Conservation (phyloP, 345 rosid species). For the Camelina hispida region DNA sequence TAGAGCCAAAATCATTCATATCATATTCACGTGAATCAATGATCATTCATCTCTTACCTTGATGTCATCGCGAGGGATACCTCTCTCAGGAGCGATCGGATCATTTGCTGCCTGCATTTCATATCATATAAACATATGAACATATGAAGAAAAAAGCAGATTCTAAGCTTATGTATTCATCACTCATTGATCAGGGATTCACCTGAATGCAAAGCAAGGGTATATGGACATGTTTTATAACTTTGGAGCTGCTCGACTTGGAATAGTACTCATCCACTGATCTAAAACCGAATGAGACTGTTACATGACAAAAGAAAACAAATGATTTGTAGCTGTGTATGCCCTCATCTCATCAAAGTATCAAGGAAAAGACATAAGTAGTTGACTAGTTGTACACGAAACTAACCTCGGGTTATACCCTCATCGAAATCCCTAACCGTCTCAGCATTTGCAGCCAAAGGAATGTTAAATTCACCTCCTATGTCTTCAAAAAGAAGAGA, state of each 20-base stretch:
- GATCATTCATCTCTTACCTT: conserved; percentile 51
- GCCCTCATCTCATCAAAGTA: conserved; percentile 4
- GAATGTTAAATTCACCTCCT: conserved; percentile 77
- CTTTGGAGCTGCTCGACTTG: conserved; percentile 82
- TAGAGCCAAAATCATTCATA: conserved; percentile 9
- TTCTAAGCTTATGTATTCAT: neutral
- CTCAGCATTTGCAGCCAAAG: conserved; percentile 71
- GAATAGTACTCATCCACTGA: conserved; percentile 89
- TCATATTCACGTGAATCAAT: neutral
- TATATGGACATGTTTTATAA: conserved; percentile 58
- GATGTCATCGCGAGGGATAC: conserved; percentile 85
- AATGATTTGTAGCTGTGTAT: neutral
- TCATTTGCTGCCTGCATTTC: conserved; percentile 82
- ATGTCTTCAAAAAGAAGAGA: conserved; percentile 86
- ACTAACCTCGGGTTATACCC: conserved; percentile 77
- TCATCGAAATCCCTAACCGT: conserved; percentile 87
- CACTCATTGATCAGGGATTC: conserved; percentile 13
- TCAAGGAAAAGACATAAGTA: neutral
- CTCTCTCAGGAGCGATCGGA: conserved; percentile 88
- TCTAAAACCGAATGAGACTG: conserved; percentile 95
- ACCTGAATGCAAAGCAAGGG: conserved; percentile 98
- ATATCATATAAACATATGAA: conserved; percentile 13
- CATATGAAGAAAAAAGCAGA: neutral
- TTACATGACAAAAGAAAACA: conserved; percentile 20
- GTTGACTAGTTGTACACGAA: neutral